Evolutionary conservation across 2,329 filamentous ascomycete species (phyloP).

Genomic region (Venturia oleaginea): DNA sequence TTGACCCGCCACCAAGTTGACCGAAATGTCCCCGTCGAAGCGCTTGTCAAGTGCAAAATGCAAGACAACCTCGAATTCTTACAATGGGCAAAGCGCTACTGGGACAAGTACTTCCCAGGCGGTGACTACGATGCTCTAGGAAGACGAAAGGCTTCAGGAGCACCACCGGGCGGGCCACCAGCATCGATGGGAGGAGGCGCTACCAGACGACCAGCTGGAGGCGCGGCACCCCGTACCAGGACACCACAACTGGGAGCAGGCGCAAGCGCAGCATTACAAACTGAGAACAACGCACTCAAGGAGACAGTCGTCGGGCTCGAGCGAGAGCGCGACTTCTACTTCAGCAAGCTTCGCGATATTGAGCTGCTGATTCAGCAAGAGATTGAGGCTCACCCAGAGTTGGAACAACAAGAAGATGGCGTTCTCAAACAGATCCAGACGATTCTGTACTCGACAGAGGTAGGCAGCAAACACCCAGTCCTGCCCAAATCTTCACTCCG

Average conservation of each 20-base stretch:
- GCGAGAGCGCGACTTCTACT: conserved; percentile 97
- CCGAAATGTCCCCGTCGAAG: conserved; percentile 79
- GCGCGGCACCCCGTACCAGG: conserved; percentile 32
- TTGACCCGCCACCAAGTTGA: conserved; percentile 85
- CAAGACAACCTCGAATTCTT: conserved; percentile 99
- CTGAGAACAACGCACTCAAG: conserved; percentile 83
- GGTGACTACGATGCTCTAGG: conserved; percentile 90
- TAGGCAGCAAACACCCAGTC: conserved; percentile 23
- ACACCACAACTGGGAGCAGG: conserved; percentile 41
- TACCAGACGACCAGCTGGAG: conserved; percentile 35
- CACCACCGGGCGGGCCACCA: conserved; percentile 40
- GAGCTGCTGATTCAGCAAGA: conserved; percentile 90
- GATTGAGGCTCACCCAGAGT: conserved; percentile 81
- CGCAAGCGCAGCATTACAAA: conserved; percentile 62
- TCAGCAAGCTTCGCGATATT: conserved; percentile 95
- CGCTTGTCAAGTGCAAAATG: conserved; percentile 97
- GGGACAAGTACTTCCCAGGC: conserved; percentile 96
- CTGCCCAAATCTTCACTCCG: background rate
- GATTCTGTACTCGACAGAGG: conserved; percentile 94
- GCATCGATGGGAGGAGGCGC: conserved; percentile 49
- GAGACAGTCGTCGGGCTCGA: conserved; percentile 93
- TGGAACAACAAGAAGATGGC: conserved; percentile 88
- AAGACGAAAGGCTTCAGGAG: conserved; percentile 69
- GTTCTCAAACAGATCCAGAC: conserved; percentile 93
- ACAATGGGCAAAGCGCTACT: conserved; percentile 93